phyloP scores from a whole-genome alignment of 345 rosid species.

The Euphorbia lathyris region DNA sequence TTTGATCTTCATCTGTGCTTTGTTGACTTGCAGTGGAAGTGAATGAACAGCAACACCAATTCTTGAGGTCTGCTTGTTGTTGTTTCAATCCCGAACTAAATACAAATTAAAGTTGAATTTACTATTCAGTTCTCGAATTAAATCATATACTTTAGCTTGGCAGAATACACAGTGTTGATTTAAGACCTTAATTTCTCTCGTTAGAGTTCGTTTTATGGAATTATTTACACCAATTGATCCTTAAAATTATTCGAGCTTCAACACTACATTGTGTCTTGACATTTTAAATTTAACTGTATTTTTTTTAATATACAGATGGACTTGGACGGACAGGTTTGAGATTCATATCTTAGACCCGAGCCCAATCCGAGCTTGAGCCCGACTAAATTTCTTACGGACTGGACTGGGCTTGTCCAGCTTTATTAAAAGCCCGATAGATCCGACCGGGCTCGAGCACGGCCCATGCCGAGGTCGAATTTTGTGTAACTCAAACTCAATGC shows the following conservation, averaged over 20 bases:
- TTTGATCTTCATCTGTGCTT: background rate
- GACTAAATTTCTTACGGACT: too few species aligned
- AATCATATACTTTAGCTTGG: background rate
- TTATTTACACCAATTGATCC: background rate
- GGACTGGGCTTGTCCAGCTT: too few species aligned
- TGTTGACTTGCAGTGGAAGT: background rate
- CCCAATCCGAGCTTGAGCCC: too few species aligned
- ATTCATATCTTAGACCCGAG: too few species aligned
- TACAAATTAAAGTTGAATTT: background rate
- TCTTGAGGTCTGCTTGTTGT: background rate
- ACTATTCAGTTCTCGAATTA: background rate
- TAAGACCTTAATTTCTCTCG: background rate
- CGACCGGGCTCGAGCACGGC: too few species aligned
- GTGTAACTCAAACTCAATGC: too few species aligned
- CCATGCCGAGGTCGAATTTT: too few species aligned
- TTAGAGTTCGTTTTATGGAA: slow-evolving; percentile 10
- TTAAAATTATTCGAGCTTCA: slow-evolving; percentile 3
- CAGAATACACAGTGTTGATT: background rate
- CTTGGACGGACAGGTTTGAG: too few species aligned
- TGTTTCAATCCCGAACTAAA: background rate
- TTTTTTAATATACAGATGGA: too few species aligned
- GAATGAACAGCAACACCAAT: background rate
- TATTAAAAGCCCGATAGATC: too few species aligned
- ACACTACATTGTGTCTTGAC: background rate
- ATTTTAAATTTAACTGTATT: too few species aligned